phyloP scores from a whole-genome alignment of 345 rosid species.

The Zanthoxylum bungeanum region DNA sequence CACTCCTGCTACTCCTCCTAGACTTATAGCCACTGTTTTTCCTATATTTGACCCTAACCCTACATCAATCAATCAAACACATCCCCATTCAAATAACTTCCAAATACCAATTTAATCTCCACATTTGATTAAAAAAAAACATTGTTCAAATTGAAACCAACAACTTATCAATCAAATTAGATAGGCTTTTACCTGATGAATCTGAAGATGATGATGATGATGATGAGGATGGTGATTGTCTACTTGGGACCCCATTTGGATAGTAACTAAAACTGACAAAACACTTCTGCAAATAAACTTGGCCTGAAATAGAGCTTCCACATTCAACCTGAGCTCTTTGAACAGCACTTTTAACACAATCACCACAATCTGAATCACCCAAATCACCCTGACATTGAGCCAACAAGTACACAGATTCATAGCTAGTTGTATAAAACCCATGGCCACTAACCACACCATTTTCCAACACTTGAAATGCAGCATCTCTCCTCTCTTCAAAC shows the following conservation, averaged over 20 bases:
- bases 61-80: slow-evolving; percentile 25
- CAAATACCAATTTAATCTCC: too few relatives aligned
- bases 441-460: slow-evolving; percentile 69
- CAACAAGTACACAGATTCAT: too few relatives aligned
- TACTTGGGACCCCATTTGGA: slow-evolving; percentile 77
- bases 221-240: slow-evolving; percentile 46
- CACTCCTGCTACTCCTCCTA: slow-evolving; percentile 92
- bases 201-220: slow-evolving; percentile 42
- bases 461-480: slow-evolving; percentile 61
- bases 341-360: too few relatives aligned
- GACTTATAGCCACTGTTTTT: slow-evolving; percentile 85
- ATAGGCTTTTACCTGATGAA: slow-evolving; percentile 39
- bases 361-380: too few relatives aligned
- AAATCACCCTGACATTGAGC: too few relatives aligned
- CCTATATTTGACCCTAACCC: slow-evolving; percentile 67
- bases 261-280: slow-evolving; percentile 68
- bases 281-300: slow-evolving; percentile 87
- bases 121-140: not conserved
- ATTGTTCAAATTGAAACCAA: not conserved
- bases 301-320: slow-evolving; percentile 76
- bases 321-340: too few relatives aligned
- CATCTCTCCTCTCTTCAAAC: too few relatives aligned
- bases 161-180: not conserved
- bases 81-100: too few relatives aligned
- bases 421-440: slow-evolving; percentile 69